Base-by-base conservation (phyloP, 1,139 yeast species). In the Scheffersomyces segobiensis region DNA sequence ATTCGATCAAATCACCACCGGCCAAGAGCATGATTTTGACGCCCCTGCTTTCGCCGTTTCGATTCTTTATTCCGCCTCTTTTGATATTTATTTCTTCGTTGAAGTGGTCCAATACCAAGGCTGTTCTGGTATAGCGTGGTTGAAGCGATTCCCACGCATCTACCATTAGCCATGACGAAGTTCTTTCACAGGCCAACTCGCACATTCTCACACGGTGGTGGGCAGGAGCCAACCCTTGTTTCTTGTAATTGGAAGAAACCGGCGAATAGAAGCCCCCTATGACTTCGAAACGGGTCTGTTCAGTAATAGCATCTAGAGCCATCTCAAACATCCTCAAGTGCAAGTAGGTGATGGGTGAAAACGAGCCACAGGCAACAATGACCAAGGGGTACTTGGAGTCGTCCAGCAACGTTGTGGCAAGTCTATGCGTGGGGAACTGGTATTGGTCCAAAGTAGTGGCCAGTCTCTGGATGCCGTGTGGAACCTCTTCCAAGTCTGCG, bases 131-230 rank as follows among this genome's bases (percentile, higher is more conserved):
- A 72, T 96, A 96, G 55, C 86, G 84, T 0, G 93, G 91, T 72
- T 96, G 99, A 60, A 95, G 79, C 7, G 97, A 89, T 74, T 95
- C 99, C 99, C 99, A 95, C 0, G 98, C 98, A 73, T 95, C 99
- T 24, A 95, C 99, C 98, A 95, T 96, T 54, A 96, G 81, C 98
- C 99, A 95, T 32, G 96, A 87, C 3, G 96, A 88, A 0, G 99
- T 95, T 68, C 99, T 84, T 71, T 95, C 99, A 74, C 99, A 93
- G 0, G 98, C 99, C 71, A 95, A 80, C 72, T 96, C 98, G 74
- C 99, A 93, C 99, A 95, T 95, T 57, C 98, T 82, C 12, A 95
- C 99, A 59, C 99, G 84, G 74, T 95, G 97, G 62, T 81, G 82
- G 0, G 98, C 85, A 0, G 91, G 86, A 0, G 99, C 98, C 57